Conservation (phyloP, 164 flowering plant species). For the Vitis riparia region DNA sequence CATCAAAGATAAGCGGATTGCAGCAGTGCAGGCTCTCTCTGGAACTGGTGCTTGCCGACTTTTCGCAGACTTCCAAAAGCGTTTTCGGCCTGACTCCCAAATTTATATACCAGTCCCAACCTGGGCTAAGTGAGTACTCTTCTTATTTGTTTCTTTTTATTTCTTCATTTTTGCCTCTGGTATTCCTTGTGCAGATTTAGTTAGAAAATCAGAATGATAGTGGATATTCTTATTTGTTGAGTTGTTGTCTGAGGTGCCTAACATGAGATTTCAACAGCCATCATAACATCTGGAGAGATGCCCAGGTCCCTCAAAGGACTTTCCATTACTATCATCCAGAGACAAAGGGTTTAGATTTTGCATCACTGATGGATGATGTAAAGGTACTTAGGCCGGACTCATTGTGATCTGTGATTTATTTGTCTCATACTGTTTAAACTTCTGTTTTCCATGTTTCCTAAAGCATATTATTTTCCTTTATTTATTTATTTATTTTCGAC, state of each 20-base stretch:
- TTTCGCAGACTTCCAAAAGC: conserved; percentile 94
- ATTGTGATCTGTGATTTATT: not conserved
- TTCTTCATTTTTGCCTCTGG: not conserved
- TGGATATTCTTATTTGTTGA: not conserved
- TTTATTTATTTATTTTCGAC: too few relatives aligned
- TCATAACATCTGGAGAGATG: conserved; percentile 98
- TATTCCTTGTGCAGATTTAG: not conserved
- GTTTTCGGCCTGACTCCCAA: conserved; percentile 84
- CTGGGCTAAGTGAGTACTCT: conserved; percentile 80
- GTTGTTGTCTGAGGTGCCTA: not conserved
- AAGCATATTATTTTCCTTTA: not conserved
- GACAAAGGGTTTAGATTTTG: conserved; percentile 79
- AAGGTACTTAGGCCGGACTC: conserved; percentile 44
- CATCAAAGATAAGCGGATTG: conserved; percentile 79
- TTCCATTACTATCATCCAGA: conserved; percentile 90
- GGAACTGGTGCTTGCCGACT: conserved; percentile 98
- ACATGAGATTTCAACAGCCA: conserved; percentile 52
- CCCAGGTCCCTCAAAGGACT: conserved; percentile 76
- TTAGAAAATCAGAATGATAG: not conserved
- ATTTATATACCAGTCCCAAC: conserved; percentile 96
- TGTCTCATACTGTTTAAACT: not conserved
- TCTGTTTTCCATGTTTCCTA: not conserved
- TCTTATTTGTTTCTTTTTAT: not conserved
- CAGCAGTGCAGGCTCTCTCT: conserved; percentile 90
- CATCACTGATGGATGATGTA: conserved; percentile 77